These are phyloP conservation scores for Paradendryphiella salina DNA, from an alignment of 2,329 filamentous ascomycete species.

Conservation along the genomic window DNA sequence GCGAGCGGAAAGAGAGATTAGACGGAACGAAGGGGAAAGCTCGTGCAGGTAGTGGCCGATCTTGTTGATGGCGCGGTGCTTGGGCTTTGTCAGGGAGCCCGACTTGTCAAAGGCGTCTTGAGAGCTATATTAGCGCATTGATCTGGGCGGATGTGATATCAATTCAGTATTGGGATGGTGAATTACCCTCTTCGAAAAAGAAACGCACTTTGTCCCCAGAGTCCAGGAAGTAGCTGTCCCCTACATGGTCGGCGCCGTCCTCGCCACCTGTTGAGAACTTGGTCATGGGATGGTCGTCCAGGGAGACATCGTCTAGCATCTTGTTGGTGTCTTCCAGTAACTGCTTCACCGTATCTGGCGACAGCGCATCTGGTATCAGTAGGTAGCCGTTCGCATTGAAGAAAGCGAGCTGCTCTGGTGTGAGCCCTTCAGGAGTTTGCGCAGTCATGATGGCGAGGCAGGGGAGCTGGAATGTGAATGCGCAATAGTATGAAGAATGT, in stretches of 20 bases:
- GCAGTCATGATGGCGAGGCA: constrained; percentile 20
- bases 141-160: not conserved
- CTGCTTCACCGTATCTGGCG: constrained; percentile 63
- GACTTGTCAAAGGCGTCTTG: constrained; percentile 72
- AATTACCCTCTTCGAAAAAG: constrained; percentile 82
- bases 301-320: constrained; percentile 73
- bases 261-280: constrained; percentile 85
- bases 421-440: constrained; percentile 59
- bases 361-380: constrained; percentile 77
- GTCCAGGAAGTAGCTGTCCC: constrained; percentile 89
- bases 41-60: constrained; percentile 57
- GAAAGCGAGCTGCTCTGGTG: constrained; percentile 67
- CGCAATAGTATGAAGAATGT: not conserved
- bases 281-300: constrained; percentile 88
- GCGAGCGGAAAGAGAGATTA: constrained; percentile 56
- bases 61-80: constrained; percentile 79
- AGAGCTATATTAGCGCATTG: not conserved
- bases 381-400: constrained; percentile 89
- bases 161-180: not conserved
- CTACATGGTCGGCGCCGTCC: constrained; percentile 71
- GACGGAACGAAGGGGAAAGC: constrained; percentile 54
- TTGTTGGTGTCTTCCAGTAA: constrained; percentile 75
- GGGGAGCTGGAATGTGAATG: not conserved
- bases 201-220: constrained; percentile 92
- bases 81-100: constrained; percentile 73